Percentiles rank a stretch among this genome's conserved stretches.
Conservation (phyloP, 2,329 filamentous ascomycete genomes). For the Helotiales sp. region DNA sequence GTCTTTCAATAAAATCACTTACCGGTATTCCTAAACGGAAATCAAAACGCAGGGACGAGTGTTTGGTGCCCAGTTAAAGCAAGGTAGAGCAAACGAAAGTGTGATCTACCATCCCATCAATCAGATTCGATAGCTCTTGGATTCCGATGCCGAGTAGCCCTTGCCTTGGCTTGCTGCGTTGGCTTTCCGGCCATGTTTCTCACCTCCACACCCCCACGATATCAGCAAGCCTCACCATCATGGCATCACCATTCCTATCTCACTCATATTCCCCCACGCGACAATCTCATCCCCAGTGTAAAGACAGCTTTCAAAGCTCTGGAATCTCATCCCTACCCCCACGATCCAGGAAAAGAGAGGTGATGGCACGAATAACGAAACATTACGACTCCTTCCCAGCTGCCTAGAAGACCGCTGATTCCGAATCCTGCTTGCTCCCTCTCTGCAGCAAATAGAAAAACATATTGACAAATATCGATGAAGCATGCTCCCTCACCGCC, state of each 20-base stretch:
- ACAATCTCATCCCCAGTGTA: background rate
- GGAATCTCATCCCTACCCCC: background rate
- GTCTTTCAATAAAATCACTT: background rate
- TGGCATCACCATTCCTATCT: background rate
- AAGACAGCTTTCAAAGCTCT: background rate
- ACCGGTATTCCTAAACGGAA: background rate
- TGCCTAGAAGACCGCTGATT: background rate
- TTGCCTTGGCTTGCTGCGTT: background rate
- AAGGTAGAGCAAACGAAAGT: background rate
- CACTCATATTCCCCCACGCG: background rate
- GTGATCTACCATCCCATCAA: background rate
- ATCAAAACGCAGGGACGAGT: background rate
- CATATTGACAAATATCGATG: background rate
- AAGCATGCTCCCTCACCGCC: constrained; percentile 1
- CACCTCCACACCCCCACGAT: constrained; percentile 4
- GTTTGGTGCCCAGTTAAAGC: background rate
- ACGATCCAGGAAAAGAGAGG: background rate
- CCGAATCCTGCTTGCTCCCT: background rate
- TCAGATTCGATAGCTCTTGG: background rate
- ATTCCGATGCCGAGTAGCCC: background rate
- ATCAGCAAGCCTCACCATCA: background rate
- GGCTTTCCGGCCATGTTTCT: background rate
- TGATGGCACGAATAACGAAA: background rate
- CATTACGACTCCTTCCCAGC: background rate
- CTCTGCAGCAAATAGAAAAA: background rate